Conservation (phyloP, 148 eudicot species). For the Fagopyrum tataricum region DNA sequence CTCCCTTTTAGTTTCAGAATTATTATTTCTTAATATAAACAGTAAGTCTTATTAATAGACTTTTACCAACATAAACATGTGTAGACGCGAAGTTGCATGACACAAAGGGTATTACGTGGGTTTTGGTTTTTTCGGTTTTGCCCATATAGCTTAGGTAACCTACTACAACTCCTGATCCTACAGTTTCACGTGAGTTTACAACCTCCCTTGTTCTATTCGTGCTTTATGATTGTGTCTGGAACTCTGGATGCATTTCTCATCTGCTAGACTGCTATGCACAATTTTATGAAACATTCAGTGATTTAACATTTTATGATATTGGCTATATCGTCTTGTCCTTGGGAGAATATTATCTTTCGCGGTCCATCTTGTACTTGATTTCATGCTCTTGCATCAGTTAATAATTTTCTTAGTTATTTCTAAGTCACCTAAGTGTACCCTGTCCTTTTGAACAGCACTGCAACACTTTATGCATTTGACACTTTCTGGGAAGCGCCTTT, state of each 20-base stretch:
- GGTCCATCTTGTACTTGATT: background rate
- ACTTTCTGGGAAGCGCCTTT: background rate
- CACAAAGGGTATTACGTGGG: background rate
- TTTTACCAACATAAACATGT: too few relatives aligned
- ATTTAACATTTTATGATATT: background rate
- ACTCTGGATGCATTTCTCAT: conserved; percentile 4
- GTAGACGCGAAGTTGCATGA: background rate
- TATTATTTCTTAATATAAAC: too few relatives aligned
- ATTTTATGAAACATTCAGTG: background rate
- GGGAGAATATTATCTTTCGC: background rate
- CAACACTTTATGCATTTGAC: background rate
- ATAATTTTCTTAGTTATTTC: background rate
- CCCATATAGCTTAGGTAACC: background rate
- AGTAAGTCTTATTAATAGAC: too few relatives aligned
- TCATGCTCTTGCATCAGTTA: background rate
- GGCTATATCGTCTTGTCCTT: background rate
- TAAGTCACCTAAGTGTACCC: background rate
- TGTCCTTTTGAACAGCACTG: background rate
- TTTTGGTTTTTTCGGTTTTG: background rate
- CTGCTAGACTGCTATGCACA: background rate
- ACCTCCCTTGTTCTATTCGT: background rate
- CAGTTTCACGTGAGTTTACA: background rate
- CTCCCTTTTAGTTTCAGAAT: too few relatives aligned
- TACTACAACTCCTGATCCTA: background rate
- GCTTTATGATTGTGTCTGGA: background rate